Conservation (phyloP, 2,329 filamentous ascomycete genomes). For the Exophiala dermatitidis region DNA sequence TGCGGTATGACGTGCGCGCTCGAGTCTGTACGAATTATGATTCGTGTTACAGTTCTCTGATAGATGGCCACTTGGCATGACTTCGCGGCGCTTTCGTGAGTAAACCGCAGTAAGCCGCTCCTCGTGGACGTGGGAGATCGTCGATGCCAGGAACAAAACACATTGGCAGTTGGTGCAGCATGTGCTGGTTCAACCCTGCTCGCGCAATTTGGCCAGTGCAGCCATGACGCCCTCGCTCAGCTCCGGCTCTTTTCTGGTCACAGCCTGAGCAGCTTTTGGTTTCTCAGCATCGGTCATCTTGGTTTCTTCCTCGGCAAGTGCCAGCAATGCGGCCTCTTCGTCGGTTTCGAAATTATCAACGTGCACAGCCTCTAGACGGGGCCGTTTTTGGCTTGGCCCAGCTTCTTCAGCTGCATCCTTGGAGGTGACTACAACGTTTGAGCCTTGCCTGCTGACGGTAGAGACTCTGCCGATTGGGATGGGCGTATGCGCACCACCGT, state of each 20-base stretch:
- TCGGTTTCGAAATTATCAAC: conserved; percentile 35
- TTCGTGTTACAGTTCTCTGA: no score
- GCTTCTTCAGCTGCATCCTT: conserved; percentile 1
- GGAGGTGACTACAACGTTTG: conserved; percentile 14
- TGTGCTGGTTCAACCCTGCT: conserved; percentile 25
- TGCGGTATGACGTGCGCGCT: no score
- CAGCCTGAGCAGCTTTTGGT: conserved; percentile 17
- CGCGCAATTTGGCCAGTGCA: conserved; percentile 50
- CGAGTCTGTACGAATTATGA: no score
- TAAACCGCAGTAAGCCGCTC: no score
- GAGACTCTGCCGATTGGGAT: conserved; percentile 29
- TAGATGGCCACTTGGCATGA: no score
- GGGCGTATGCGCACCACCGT: conserved; percentile 24
- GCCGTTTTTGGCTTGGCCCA: conserved; percentile 17
- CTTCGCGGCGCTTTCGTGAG: no score
- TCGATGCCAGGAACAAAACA: not conserved
- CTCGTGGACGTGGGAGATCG: no score
- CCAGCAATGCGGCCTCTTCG: conserved; percentile 42
- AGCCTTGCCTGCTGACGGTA: conserved; percentile 8
- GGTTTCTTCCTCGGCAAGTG: conserved; percentile 28
- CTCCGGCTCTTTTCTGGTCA: conserved; percentile 28
- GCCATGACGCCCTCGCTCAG: conserved; percentile 53
- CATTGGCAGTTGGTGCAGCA: not conserved
- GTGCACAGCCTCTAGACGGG: conserved; percentile 15
- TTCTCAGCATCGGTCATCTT: conserved; percentile 5